A percentile compares a stretch with the other conserved stretches of the same genome.
Conservation (phyloP, 2,329 filamentous ascomycete genomes). For the Cercospora citrullina region DNA sequence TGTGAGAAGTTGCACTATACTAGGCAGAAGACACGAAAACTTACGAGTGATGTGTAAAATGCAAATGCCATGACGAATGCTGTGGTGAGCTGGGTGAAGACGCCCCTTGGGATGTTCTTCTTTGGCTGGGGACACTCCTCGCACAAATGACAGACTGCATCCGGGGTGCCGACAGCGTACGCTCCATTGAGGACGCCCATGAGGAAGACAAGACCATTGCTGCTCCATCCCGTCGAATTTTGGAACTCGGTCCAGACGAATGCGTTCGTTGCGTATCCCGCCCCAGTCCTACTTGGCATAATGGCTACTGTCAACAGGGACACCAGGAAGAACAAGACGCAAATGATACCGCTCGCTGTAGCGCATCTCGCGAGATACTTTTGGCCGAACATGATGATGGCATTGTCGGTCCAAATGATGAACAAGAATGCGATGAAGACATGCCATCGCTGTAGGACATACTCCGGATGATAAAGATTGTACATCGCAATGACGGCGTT, state of each 20-base stretch:
- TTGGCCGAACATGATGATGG: conserved; percentile 57
- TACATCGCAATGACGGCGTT: conserved; percentile 53
- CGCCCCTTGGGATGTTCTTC: conserved; percentile 56
- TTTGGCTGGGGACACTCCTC: conserved; percentile 61
- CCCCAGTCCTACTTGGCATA: conserved; percentile 52
- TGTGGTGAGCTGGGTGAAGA: conserved; percentile 53
- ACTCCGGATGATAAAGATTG: conserved; percentile 50
- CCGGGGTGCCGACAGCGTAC: conserved; percentile 64
- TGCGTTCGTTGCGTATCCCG: conserved; percentile 41
- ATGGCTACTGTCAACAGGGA: conserved; percentile 58
- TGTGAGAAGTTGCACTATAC: not conserved
- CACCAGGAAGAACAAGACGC: conserved; percentile 56
- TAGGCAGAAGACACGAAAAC: conserved; percentile 2
- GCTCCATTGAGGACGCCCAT: conserved; percentile 65
- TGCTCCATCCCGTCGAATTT: conserved; percentile 46
- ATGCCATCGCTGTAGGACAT: conserved; percentile 51
- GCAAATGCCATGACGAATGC: conserved; percentile 55
- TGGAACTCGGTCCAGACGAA: conserved; percentile 48
- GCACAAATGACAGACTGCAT: conserved; percentile 62
- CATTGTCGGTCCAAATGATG: conserved; percentile 50
- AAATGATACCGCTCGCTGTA: conserved; percentile 54
- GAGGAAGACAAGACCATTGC: conserved; percentile 61
- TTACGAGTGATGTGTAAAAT: conserved; percentile 40
- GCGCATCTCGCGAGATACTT: conserved; percentile 51
- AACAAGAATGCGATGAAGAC: conserved; percentile 53